These are phyloP conservation scores for Helianthus tuberosus DNA, from an alignment of 129 eudicot species.

Conservation along the genomic window DNA sequence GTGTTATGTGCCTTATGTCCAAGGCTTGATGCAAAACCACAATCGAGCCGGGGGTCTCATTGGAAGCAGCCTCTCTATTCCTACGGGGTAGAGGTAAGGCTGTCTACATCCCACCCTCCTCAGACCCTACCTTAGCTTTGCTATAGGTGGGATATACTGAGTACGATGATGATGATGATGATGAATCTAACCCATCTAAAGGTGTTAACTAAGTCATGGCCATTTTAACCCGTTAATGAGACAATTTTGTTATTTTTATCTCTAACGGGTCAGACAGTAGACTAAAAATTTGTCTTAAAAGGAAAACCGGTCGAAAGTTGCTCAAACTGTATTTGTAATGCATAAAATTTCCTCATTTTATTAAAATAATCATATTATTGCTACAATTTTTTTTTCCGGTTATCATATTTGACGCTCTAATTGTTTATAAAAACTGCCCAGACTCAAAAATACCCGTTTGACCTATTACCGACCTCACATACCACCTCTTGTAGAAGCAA, in stretches of 20 bases:
- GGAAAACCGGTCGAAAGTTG: not conserved
- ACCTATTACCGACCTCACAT: not conserved
- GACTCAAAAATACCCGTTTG: not conserved
- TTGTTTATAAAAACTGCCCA: not conserved
- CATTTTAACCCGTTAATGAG: not conserved
- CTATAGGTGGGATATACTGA: too few species aligned
- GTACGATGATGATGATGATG: too few species aligned
- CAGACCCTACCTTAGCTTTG: too few species aligned
- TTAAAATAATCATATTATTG: not conserved
- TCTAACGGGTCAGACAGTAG: not conserved
- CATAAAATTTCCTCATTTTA: not conserved
- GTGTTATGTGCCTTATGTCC: too few species aligned
- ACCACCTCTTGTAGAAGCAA: not conserved
- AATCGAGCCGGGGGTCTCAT: too few species aligned
- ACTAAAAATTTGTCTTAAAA: not conserved
- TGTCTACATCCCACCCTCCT: too few species aligned
- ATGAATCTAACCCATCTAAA: too few species aligned
- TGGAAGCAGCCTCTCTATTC: too few species aligned
- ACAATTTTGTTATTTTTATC: not conserved
- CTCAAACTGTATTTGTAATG: not conserved
- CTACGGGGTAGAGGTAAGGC: too few species aligned
- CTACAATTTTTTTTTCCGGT: not conserved
- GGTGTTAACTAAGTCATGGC: not conserved
- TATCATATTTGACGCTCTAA: not conserved
- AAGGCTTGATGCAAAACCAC: too few species aligned